phyloP scores from a whole-genome alignment of 176 grass and related monocot species.

The Guadua angustifolia region DNA sequence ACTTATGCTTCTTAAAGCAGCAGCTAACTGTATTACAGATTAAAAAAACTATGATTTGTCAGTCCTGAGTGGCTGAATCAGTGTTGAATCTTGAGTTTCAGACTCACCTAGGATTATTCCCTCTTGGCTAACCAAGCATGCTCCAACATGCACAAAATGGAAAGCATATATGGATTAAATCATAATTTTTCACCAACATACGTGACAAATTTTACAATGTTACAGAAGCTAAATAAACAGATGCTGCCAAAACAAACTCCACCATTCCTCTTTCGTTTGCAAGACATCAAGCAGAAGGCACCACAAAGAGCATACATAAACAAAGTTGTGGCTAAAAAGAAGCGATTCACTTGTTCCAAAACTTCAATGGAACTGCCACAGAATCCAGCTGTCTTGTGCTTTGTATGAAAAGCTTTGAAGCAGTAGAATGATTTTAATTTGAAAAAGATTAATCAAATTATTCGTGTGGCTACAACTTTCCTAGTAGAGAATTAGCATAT shows the following conservation, averaged over 20 bases:
- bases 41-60: neutral
- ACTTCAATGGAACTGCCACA: too few relatives aligned
- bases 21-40: neutral
- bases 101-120: slow-evolving; percentile 95
- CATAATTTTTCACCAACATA: neutral
- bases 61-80: neutral
- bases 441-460: too few relatives aligned
- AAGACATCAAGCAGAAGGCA: too few relatives aligned
- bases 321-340: too few relatives aligned
- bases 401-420: too few relatives aligned
- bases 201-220: neutral
- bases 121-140: slow-evolving; percentile 90
- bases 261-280: too few relatives aligned
- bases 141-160: slow-evolving; percentile 71
- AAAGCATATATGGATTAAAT: slow-evolving; percentile 24
- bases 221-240: slow-evolving; percentile 1
- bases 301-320: too few relatives aligned
- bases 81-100: slow-evolving; percentile 27
- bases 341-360: too few relatives aligned
- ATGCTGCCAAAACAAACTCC: slow-evolving; percentile 15
- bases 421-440: too few relatives aligned
- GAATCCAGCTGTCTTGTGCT: too few relatives aligned
- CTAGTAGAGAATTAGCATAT: neutral
- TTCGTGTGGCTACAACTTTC: neutral
- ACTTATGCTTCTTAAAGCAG: neutral